Evolutionary conservation across 371 early-diverging fungal species (phyloP).

Genomic region (Syncephalastrum racemosum): DNA sequence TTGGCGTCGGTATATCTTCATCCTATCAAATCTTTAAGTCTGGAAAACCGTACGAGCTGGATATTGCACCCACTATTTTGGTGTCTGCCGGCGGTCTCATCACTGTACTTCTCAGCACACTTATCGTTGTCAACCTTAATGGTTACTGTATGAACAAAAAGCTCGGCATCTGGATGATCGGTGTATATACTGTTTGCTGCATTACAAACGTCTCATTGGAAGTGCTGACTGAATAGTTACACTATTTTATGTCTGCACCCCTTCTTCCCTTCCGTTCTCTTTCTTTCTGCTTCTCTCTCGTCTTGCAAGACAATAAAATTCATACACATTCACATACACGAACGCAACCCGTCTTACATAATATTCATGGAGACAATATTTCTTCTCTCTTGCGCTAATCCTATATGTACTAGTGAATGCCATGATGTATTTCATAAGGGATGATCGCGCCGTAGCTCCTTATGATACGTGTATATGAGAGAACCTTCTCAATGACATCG

Average conservation of each 20-base stretch:
- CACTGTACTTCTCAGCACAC: slow-evolving; percentile 43
- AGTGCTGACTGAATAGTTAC: not conserved
- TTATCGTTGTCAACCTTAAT: slow-evolving; percentile 52
- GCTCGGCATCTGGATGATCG: slow-evolving; percentile 54
- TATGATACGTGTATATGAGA: too few species aligned
- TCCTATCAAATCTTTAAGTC: slow-evolving; percentile 49
- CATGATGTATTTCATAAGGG: too few species aligned
- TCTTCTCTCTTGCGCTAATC: too few species aligned
- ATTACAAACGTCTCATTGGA: slow-evolving; percentile 46
- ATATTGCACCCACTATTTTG: slow-evolving; percentile 56
- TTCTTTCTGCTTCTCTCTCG: slow-evolving; percentile 1
- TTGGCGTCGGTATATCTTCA: slow-evolving; percentile 75
- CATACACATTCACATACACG: not conserved
- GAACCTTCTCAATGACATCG: too few species aligned
- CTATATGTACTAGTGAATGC: too few species aligned
- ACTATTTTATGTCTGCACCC: not conserved
- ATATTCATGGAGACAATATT: too few species aligned
- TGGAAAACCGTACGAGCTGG: slow-evolving; percentile 41
- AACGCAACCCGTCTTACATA: too few species aligned
- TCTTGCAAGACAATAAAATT: not conserved
- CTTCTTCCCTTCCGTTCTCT: not conserved
- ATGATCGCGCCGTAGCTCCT: too few species aligned
- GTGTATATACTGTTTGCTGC: slow-evolving; percentile 44
- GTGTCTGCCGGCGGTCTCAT: slow-evolving; percentile 52
- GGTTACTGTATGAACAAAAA: slow-evolving; percentile 46